A percentile compares a stretch with the other conserved stretches of the same genome.
phyloP scores from a whole-genome alignment of 306 rosid genomes.

The Astragalus glycyphyllos region DNA sequence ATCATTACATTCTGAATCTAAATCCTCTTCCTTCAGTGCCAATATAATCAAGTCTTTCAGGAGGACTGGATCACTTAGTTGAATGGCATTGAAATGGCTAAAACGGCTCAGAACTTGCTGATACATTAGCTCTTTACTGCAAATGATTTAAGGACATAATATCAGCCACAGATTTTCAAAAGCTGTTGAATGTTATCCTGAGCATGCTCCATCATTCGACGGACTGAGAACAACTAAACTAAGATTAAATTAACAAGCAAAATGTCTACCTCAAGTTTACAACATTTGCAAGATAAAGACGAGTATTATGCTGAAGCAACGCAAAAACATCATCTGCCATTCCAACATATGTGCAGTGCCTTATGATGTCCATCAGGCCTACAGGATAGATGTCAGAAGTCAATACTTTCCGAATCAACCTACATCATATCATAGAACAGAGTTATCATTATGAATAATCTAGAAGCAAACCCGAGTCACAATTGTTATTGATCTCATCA shows the following conservation, averaged over 20 bases:
- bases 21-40: conserved; percentile 86
- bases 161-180: conserved; percentile 21
- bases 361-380: conserved; percentile 83
- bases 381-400: conserved; percentile 39
- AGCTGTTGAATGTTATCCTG: conserved; percentile 12
- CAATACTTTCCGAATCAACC: conserved; percentile 34
- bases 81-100: conserved; percentile 82
- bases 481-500: conserved; percentile 65
- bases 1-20: conserved; percentile 60
- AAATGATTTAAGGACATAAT: conserved; percentile 41
- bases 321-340: conserved; percentile 93
- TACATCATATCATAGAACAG: conserved; percentile 26
- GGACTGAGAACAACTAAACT: neutral
- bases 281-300: conserved; percentile 90
- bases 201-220: conserved; percentile 4
- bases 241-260: conserved; percentile 32
- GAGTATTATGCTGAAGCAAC: conserved; percentile 90
- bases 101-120: conserved; percentile 91
- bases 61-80: conserved; percentile 84
- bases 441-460: conserved; percentile 32
- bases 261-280: conserved; percentile 75
- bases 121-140: conserved; percentile 96
- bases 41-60: conserved; percentile 70
- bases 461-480: conserved; percentile 66
- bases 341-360: conserved; percentile 87